These are phyloP conservation scores for Suhomyces atakaporum DNA, from an alignment of 1,139 yeast species.

Conservation along the genomic window DNA sequence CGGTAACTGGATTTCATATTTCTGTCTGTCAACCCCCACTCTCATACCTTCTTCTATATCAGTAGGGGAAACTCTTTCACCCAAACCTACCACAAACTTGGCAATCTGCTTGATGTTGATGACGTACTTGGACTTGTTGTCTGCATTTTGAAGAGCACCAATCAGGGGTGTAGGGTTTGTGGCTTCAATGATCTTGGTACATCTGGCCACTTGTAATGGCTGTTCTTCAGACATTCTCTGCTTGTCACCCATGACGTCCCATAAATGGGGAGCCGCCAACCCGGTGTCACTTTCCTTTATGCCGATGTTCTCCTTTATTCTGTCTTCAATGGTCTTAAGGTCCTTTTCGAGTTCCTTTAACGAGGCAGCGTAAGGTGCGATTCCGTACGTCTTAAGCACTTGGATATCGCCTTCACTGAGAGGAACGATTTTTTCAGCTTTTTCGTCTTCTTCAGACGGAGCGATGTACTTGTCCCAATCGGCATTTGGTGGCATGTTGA, in stretches of 20 bases:
- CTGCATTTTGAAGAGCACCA: slow-evolving; percentile 57
- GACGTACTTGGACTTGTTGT: slow-evolving; percentile 86
- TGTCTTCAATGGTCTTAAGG: slow-evolving; percentile 74
- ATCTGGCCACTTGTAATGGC: slow-evolving; percentile 96
- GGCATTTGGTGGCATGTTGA: slow-evolving; percentile 87
- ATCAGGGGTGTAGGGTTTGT: slow-evolving; percentile 36
- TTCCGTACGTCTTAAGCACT: slow-evolving; percentile 93
- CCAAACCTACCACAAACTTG: slow-evolving; percentile 93
- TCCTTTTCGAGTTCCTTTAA: slow-evolving; percentile 85
- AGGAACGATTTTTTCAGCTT: slow-evolving; percentile 74
- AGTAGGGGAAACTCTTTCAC: slow-evolving; percentile 95
- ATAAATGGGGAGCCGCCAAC: slow-evolving; percentile 87
- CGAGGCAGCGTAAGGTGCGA: slow-evolving; percentile 88
- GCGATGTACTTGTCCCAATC: slow-evolving; percentile 98
- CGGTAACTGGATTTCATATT: slow-evolving; percentile 95
- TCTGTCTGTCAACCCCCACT: slow-evolving; percentile 97
- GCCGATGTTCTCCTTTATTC: slow-evolving; percentile 93
- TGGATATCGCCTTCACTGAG: slow-evolving; percentile 95
- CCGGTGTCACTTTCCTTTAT: slow-evolving; percentile 96
- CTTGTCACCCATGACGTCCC: slow-evolving; percentile 98
- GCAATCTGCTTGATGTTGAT: slow-evolving; percentile 98
- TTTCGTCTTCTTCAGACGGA: slow-evolving; percentile 70
- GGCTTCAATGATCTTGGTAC: slow-evolving; percentile 91
- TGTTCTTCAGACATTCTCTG: slow-evolving; percentile 92
- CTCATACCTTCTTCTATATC: slow-evolving; percentile 99